Evolutionary conservation across 2,329 filamentous ascomycete species (phyloP).

Genomic region (Hirsutella minnesotensis): DNA sequence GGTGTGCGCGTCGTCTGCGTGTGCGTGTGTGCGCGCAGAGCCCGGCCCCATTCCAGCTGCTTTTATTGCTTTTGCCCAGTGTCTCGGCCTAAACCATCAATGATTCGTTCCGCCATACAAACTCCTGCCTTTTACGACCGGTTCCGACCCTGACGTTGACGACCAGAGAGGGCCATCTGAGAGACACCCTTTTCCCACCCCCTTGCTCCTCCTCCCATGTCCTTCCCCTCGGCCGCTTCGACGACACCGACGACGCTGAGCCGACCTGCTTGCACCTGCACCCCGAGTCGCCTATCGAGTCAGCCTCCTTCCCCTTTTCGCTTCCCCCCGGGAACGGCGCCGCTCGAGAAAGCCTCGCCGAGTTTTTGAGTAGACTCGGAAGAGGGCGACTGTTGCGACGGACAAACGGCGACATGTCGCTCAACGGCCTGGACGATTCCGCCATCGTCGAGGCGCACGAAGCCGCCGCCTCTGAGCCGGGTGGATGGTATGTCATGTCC

Average conservation of each 20-base stretch:
- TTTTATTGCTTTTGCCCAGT: constrained; percentile 4
- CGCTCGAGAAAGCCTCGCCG: not conserved
- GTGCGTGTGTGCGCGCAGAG: not conserved
- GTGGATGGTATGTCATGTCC: constrained; percentile 67
- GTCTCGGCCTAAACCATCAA: constrained; percentile 3
- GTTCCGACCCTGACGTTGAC: constrained; percentile 2
- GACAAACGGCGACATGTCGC: constrained; percentile 56
- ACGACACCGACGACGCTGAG: not conserved
- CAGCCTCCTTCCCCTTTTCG: too few species aligned
- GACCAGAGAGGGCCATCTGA: not conserved
- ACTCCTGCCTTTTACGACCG: not conserved
- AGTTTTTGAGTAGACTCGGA: not conserved
- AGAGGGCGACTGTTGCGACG: not conserved
- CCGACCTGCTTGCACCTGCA: not conserved
- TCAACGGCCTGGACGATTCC: constrained; percentile 83
- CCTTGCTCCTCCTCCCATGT: not conserved
- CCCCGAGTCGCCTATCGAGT: not conserved
- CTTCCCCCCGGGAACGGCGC: not conserved
- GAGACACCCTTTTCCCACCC: not conserved
- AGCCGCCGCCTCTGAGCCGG: constrained; percentile 65
- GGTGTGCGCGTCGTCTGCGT: not conserved
- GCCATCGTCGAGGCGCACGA: constrained; percentile 79
- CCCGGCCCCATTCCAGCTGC: not conserved
- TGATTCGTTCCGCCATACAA: constrained; percentile 1
- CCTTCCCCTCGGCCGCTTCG: not conserved